A percentile compares a stretch with the other conserved stretches of the same genome.
Evolutionary conservation across 2,329 filamentous ascomycete genomes (phyloP).

Genomic region (Talaromyces sp.): DNA sequence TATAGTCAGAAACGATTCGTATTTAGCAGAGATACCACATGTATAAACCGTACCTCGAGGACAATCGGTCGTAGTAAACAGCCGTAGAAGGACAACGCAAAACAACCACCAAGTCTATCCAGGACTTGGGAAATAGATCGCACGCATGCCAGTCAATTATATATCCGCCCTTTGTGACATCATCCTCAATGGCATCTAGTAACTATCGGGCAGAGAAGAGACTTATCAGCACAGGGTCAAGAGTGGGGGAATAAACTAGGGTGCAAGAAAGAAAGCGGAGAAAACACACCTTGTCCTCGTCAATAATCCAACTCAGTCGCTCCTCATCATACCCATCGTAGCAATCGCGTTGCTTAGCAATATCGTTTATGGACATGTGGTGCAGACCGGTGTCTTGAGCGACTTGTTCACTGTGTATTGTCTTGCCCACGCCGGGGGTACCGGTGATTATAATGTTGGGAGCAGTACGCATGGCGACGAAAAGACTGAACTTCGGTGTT

Average conservation of each 20-base stretch:
- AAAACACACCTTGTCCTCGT: constrained; percentile 79
- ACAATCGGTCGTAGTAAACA: constrained; percentile 78
- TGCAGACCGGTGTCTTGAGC: constrained; percentile 72
- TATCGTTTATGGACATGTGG: constrained; percentile 83
- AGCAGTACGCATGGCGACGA: constrained; percentile 34
- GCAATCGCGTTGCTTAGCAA: constrained; percentile 84
- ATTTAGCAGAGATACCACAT: not conserved
- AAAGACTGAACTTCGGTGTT: not conserved
- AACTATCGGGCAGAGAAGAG: constrained; percentile 46
- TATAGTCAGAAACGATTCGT: not conserved
- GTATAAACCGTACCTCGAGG: constrained; percentile 56
- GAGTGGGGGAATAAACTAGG: not conserved
- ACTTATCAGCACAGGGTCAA: constrained; percentile 12
- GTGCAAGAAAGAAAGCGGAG: not conserved
- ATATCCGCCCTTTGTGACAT: constrained; percentile 73
- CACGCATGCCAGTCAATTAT: constrained; percentile 98
- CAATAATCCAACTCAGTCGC: constrained; percentile 84
- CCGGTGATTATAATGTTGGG: constrained; percentile 96
- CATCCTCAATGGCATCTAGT: constrained; percentile 82
- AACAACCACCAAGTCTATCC: constrained; percentile 94
- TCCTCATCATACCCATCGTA: constrained; percentile 86
- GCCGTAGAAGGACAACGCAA: constrained; percentile 73
- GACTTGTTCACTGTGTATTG: constrained; percentile 80
- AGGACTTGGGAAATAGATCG: constrained; percentile 86
- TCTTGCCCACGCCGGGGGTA: constrained; percentile 94